phyloP scores from a whole-genome alignment of 2,329 filamentous ascomycete genomes.

The Pseudovirgaria hyperparasitica region DNA sequence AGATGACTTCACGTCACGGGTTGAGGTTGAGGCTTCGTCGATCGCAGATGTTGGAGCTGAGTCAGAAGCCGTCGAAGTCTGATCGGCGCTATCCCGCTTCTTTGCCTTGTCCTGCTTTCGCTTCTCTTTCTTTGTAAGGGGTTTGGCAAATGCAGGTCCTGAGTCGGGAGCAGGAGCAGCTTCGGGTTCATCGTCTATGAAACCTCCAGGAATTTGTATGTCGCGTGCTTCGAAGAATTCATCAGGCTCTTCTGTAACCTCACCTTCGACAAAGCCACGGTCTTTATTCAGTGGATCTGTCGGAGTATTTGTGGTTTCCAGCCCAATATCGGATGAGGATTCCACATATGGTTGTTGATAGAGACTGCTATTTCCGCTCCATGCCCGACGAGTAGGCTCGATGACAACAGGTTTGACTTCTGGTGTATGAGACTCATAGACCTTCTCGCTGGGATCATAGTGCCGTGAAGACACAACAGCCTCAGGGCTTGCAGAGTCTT shows the following conservation, averaged over 20 bases:
- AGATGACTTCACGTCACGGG: constrained; percentile 1
- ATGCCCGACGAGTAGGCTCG: constrained; percentile 11
- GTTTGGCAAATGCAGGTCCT: no score
- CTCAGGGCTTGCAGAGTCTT: no score
- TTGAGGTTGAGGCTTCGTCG: constrained; percentile 2
- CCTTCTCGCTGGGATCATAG: neutral
- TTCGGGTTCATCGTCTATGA: constrained; percentile 30
- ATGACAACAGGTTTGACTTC: constrained; percentile 8
- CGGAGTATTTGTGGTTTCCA: no score
- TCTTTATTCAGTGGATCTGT: constrained; percentile 11
- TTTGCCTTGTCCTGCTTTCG: constrained; percentile 34
- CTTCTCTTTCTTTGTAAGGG: constrained; percentile 17
- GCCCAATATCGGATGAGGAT: constrained; percentile 28
- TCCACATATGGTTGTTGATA: constrained; percentile 29
- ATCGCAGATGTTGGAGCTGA: constrained; percentile 15
- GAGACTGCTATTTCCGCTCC: constrained; percentile 11
- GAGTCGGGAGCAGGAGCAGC: constrained; percentile 13
- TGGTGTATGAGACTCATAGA: constrained; percentile 10
- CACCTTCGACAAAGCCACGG: constrained; percentile 23
- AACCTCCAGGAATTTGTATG: constrained; percentile 50
- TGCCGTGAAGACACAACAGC: no score
- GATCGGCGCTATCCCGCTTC: constrained; percentile 14
- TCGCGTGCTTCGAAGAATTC: constrained; percentile 32
- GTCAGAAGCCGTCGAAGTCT: constrained; percentile 17
- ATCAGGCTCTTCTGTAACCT: constrained; percentile 40